Evolutionary conservation across 129 eudicot genomes (phyloP).

Genomic region (Apium graveolens): DNA sequence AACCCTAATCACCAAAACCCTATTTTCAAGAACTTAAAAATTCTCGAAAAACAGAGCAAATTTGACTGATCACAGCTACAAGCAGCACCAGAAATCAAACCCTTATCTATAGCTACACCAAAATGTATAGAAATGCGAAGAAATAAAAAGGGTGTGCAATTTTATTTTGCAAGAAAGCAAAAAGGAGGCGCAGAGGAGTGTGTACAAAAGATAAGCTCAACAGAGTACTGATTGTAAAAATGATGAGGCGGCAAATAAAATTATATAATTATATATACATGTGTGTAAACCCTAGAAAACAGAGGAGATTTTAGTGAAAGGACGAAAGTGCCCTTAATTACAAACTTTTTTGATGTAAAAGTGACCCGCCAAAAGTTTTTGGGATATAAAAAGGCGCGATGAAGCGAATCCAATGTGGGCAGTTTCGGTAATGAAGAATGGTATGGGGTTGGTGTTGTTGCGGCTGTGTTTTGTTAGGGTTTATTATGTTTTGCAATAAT

Average conservation of each 20-base stretch:
- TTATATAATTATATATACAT: not conserved
- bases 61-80: not conserved
- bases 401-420: not conserved
- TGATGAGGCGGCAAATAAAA: constrained; percentile 10
- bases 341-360: not conserved
- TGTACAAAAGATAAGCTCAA: not conserved
- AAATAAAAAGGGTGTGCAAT: not conserved
- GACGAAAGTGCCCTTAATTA: not conserved
- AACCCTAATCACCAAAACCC: not conserved
- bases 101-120: not conserved
- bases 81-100: not conserved
- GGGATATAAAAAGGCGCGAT: not conserved
- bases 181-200: not conserved
- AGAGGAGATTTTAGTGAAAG: not conserved
- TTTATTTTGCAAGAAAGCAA: not conserved
- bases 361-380: not conserved
- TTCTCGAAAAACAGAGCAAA: not conserved
- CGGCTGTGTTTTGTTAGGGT: constrained; percentile 3
- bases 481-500: not conserved
- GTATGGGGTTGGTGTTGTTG: not conserved
- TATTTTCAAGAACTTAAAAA: not conserved
- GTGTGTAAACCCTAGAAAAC: not conserved
- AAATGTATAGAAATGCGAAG: not conserved
- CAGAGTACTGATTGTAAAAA: not conserved
- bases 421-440: not conserved